A percentile compares a stretch with the other conserved stretches of the same genome.
phyloP scores from a whole-genome alignment of 306 rosid species.

The Delonix regia region DNA sequence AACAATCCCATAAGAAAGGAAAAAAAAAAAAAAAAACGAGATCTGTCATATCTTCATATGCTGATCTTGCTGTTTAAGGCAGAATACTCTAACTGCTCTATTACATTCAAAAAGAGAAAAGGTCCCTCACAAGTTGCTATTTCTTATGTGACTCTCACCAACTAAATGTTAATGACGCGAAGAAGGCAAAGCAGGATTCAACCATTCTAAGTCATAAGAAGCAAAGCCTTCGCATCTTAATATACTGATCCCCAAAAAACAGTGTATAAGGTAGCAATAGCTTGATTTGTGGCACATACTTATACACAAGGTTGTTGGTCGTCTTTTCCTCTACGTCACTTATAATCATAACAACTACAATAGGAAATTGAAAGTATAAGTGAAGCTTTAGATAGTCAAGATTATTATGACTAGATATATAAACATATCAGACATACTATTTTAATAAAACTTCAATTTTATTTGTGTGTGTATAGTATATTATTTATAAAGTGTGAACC shows the following conservation, averaged over 20 bases:
- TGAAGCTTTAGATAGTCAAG: no score
- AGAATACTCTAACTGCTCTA: background rate
- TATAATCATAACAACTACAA: background rate
- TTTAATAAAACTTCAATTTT: no score
- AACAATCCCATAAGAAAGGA: background rate
- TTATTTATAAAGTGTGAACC: background rate
- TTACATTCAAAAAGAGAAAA: no score
- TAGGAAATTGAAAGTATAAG: background rate
- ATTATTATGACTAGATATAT: no score
- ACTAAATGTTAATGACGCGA: no score
- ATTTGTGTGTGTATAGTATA: no score
- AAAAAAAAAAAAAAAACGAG: background rate
- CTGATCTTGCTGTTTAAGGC: background rate
- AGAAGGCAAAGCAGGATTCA: no score
- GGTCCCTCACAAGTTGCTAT: no score
- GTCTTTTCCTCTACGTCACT: constrained; percentile 36
- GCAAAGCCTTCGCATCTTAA: background rate
- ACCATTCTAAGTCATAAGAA: background rate
- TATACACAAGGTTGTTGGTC: background rate
- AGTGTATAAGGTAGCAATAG: background rate
- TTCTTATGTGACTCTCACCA: no score
- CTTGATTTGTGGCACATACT: background rate
- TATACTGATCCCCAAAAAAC: background rate
- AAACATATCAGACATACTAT: no score
- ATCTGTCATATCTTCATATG: background rate